Percentiles rank a stretch among this genome's conserved stretches.
Evolutionary conservation across 73 alveolate species (phyloP).

Genomic region (Effrenium voratum): DNA sequence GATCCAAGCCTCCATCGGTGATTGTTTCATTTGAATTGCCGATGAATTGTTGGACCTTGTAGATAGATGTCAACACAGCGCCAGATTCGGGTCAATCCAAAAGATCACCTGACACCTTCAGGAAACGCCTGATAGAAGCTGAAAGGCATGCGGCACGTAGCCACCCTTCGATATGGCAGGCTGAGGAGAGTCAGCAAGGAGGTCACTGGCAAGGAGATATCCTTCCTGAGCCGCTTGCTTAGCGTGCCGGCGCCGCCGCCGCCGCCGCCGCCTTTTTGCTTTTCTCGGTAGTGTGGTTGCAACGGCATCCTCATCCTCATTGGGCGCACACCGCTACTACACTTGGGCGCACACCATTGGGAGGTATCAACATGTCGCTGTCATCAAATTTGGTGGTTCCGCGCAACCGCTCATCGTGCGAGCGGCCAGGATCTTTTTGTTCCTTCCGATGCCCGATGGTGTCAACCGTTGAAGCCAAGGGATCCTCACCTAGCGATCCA

Average conservation of each 20-base stretch:
- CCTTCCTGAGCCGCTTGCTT: slow-evolving; percentile 23
- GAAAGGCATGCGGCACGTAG: not conserved
- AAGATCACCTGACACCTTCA: not conserved
- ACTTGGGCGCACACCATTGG: too few relatives aligned
- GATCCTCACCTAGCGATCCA: too few relatives aligned
- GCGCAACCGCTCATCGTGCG: too few relatives aligned
- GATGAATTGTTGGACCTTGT: not conserved
- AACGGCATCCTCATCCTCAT: too few relatives aligned
- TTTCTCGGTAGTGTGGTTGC: too few relatives aligned
- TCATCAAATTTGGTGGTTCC: too few relatives aligned
- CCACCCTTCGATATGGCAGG: not conserved
- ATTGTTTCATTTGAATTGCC: not conserved
- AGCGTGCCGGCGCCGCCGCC: too few relatives aligned
- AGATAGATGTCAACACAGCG: not conserved
- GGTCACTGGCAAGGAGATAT: slow-evolving; percentile 46
- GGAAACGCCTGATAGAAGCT: not conserved
- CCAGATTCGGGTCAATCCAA: not conserved
- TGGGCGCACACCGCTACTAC: too few relatives aligned
- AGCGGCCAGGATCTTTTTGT: too few relatives aligned
- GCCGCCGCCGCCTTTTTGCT: not conserved
- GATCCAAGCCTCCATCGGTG: not conserved
- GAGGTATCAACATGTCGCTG: too few relatives aligned
- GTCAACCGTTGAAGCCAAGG: too few relatives aligned
- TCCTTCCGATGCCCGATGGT: too few relatives aligned
- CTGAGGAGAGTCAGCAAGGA: slow-evolving; percentile 73